Evolutionary conservation across 129 eudicot genomes (phyloP), one percentile per base, ranked within the genome.

Genomic region (Arctium minus): DNA sequence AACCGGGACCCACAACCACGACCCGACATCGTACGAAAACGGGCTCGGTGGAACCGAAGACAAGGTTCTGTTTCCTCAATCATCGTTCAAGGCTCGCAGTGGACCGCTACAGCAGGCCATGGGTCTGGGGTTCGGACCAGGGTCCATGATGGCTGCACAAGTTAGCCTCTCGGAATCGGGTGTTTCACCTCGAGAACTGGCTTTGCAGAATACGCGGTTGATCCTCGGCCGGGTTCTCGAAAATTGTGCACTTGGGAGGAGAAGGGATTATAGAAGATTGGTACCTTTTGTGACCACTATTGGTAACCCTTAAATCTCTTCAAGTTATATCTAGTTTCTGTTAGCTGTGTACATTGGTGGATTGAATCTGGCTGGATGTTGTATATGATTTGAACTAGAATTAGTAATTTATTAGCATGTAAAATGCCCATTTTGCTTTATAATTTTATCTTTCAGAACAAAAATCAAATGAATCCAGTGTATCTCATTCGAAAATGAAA

Each of bases 181-280:
- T 15, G 77, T 88, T 56, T 81, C 93, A n/a, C 90, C 95, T 36
- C 90, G 90, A 76, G 99, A 96, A 73, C 79, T 93, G 40, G 97
- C 99, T 22, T 82, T 93, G 86, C 98, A 91, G 83, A 96, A 96
- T 82, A 96, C 99, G 0, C 89, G 96, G 13, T 82, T 96, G 91
- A 89, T 93, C 76, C 94, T 96, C 1, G 99, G 99, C 29, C 89
- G 98, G 62, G 99, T 96, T 79, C 93, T 96, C 1, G 99, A 93
- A 76, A 90, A 89, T 73, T 96, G 97, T 85, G 93, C 94, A 0
- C 94, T 95, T 75, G 99, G 99, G 32, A 93, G 97, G 87, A 88
- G 96, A 84, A 95, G 94, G 76, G 97, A 95, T 80, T 93, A 95
- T 86, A 93, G 90, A 86, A 90, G 97, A 82, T 82, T 95, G 84